Percentiles rank a stretch among this genome's conserved stretches.
These are phyloP conservation scores for Lachnellula willkommii DNA, from an alignment of 2,329 filamentous ascomycete genomes.

Conservation along the genomic window DNA sequence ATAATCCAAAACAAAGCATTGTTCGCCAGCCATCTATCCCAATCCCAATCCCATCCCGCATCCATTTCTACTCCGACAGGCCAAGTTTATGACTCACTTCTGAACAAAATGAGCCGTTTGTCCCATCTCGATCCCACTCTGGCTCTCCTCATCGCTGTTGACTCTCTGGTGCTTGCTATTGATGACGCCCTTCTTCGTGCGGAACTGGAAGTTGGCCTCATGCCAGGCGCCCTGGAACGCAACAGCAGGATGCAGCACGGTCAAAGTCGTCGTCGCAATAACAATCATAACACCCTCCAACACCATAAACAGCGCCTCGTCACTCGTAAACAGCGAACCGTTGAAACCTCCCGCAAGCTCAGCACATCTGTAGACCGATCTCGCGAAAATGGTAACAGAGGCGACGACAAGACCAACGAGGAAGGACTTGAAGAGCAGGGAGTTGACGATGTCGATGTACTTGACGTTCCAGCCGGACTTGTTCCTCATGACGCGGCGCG, in stretches of 20 bases:
- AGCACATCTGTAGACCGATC: slow-evolving; percentile 51
- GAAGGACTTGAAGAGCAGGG: slow-evolving; percentile 37
- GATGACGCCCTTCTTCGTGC: neutral
- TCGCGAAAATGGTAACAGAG: slow-evolving; percentile 49
- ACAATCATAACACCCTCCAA: slow-evolving; percentile 38
- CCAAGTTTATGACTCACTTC: neutral
- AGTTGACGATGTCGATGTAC: slow-evolving; percentile 16
- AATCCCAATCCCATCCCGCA: neutral
- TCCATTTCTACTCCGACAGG: neutral
- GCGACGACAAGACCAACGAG: slow-evolving; percentile 47
- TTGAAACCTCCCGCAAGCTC: slow-evolving; percentile 51
- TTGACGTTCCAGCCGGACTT: slow-evolving; percentile 14
- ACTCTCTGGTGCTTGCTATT: neutral
- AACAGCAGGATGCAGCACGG: slow-evolving; percentile 29
- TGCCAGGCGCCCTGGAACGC: slow-evolving; percentile 13
- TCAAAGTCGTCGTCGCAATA: slow-evolving; percentile 27
- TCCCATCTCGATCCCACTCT: neutral
- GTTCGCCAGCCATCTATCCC: neutral
- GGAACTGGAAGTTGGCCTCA: slow-evolving; percentile 9
- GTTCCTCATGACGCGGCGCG: slow-evolving; percentile 9
- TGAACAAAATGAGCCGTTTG: neutral
- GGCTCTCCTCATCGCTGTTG: neutral
- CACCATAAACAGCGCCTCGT: slow-evolving; percentile 40
- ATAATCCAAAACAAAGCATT: neutral
- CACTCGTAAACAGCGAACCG: slow-evolving; percentile 40